Base-by-base conservation (phyloP, 2,329 filamentous ascomycete genomes). In the Fusarium sororula region DNA sequence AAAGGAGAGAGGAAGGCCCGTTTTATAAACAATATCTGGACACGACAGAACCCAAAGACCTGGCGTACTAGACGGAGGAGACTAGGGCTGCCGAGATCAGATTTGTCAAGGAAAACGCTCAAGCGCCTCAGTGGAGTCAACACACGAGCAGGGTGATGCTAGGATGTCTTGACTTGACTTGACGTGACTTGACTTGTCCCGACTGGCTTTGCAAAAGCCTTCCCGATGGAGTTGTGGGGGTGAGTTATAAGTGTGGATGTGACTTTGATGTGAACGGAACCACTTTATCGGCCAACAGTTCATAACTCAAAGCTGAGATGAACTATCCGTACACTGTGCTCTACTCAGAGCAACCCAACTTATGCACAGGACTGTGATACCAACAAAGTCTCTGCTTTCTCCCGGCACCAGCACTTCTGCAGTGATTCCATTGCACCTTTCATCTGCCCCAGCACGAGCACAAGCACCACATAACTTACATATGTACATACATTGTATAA, bases 11-110 rank as follows among this genome's bases (percentile, higher is more conserved):
- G 70, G 67, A 64, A 67, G 76, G 67, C 65, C 75, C 74, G 67
- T 79, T 80, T 79, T 80, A 80, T 80, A 79, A 79, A 75, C 68
- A 68, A 64, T 35, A 50, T 59, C 61, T 50, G 53, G 60, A 47
- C 35, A 53, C 50, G 56, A 68, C 51, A 48, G 66, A 68, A 61
- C 69, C 73, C 63, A 62, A 55, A 63, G 37, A 55, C 68, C 62
- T 65, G 63, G 64, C 39, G 47, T 47, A 20, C 26, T 30, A 51
- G 45, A 48, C n/a, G 54, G 42, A 68, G 41, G 26, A 51, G 51
- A 59, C 56, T 35, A 44, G 58, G 66, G 66, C 55, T 42, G n/a
- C 55, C 38, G 48, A 70, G 73, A 75, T 77, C 72, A 74, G 73
- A 75, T 74, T 78, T 75, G 74, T 75, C 75, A 68, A 73, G 63